phyloP scores from a whole-genome alignment of 495 filamentous ascomycete genomes.

The Lasiosphaeria ovina region DNA sequence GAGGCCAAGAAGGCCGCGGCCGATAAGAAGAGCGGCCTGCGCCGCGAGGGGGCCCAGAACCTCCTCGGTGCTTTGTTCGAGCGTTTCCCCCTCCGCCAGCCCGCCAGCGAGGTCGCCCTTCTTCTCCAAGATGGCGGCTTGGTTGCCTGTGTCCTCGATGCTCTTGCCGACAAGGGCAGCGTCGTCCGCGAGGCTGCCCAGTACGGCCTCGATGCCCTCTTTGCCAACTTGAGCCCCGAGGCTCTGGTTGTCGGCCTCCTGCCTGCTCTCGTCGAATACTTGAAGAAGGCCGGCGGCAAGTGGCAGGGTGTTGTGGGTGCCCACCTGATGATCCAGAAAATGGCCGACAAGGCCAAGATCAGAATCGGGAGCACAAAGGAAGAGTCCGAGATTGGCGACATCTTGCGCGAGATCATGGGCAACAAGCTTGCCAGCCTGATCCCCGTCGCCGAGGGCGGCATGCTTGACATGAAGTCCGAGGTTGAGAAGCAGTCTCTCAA shows the following conservation, averaged over 20 bases:
- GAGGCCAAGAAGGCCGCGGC: slow-evolving; percentile 79
- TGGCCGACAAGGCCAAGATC: slow-evolving; percentile 90
- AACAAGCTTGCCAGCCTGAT: slow-evolving; percentile 87
- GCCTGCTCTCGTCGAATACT: slow-evolving; percentile 68
- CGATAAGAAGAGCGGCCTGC: slow-evolving; percentile 90
- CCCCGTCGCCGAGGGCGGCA: slow-evolving; percentile 85
- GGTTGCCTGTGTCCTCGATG: slow-evolving; percentile 72
- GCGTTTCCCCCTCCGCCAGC: slow-evolving; percentile 74
- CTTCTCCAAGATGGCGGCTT: slow-evolving; percentile 75
- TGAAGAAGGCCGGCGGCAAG: slow-evolving; percentile 78
- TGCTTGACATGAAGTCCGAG: slow-evolving; percentile 94
- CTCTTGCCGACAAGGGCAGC: slow-evolving; percentile 83
- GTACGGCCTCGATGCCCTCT: slow-evolving; percentile 90
- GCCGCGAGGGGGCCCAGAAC: slow-evolving; percentile 91
- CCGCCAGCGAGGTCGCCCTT: slow-evolving; percentile 76
- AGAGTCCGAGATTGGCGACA: slow-evolving; percentile 78
- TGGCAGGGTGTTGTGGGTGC: slow-evolving; percentile 95
- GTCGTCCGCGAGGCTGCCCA: slow-evolving; percentile 88
- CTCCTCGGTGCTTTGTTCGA: slow-evolving; percentile 92
- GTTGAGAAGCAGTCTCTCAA: slow-evolving; percentile 84
- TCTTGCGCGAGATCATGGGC: slow-evolving; percentile 88
- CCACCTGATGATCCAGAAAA: slow-evolving; percentile 74
- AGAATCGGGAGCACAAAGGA: slow-evolving; percentile 72
- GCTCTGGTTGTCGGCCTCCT: slow-evolving; percentile 76
- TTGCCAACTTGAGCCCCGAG: slow-evolving; percentile 73